Conservation (phyloP, 441 rosid species). For the Cnidoscolus chayamansa region DNA sequence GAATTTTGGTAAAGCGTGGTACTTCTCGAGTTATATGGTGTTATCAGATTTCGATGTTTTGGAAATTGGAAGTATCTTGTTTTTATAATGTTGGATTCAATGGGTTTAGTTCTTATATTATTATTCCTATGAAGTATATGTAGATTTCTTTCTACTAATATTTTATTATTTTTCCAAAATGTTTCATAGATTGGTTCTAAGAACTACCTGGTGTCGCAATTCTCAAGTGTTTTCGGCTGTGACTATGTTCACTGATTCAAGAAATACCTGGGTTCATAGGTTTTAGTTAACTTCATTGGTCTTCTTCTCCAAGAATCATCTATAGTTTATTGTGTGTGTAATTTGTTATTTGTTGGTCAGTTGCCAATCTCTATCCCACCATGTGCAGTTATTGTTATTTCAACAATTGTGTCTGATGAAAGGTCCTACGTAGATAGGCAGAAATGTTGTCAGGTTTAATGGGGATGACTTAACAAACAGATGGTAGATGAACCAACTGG, state of each 20-base stretch:
- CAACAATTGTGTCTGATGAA: neutral
- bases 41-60: constrained; percentile 16
- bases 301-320: constrained; percentile 10
- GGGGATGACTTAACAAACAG: constrained; percentile 9
- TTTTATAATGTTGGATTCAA: constrained; percentile 19
- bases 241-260: neutral
- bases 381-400: neutral
- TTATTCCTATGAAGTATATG: neutral
- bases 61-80: constrained; percentile 18
- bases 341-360: constrained; percentile 15
- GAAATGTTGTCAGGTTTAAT: constrained; percentile 7
- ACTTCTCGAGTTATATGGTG: constrained; percentile 15
- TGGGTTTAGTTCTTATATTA: neutral
- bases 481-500: constrained; percentile 7
- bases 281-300: neutral
- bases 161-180: neutral
- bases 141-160: neutral
- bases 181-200: neutral
- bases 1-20: constrained; percentile 11
- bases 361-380: constrained; percentile 9
- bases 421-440: constrained; percentile 3
- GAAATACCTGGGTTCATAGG: neutral
- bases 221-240: neutral
- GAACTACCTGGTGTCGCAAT: neutral
- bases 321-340: constrained; percentile 1